Conservation (phyloP, 2,329 filamentous ascomycete genomes). For the Verticillium klebahnii region DNA sequence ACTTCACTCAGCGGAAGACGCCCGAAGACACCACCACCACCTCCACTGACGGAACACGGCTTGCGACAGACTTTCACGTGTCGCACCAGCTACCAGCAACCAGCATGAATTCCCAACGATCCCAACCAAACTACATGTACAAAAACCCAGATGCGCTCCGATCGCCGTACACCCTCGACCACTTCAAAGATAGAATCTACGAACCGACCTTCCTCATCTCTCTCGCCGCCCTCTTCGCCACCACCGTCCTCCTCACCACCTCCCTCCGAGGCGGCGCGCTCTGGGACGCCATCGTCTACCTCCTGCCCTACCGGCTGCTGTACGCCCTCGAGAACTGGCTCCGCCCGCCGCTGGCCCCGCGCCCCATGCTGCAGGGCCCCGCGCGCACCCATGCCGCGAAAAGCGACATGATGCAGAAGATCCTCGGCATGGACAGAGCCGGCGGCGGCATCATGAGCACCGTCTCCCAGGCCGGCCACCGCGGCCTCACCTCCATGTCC, state of each 20-base stretch:
- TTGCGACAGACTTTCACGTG: not conserved
- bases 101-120: conserved; percentile 13
- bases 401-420: conserved; percentile 58
- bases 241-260: conserved; percentile 28
- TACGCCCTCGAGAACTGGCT: conserved; percentile 53
- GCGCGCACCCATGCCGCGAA: conserved; percentile 51
- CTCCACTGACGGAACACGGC: not conserved
- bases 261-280: conserved; percentile 21
- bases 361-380: conserved; percentile 29
- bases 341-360: conserved; percentile 38
- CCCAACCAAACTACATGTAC: conserved; percentile 8
- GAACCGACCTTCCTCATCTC: conserved; percentile 31
- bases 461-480: conserved; percentile 54
- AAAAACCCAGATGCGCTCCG: conserved; percentile 9
- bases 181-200: conserved; percentile 24
- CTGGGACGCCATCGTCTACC: conserved; percentile 57
- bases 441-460: conserved; percentile 49
- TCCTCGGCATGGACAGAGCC: conserved; percentile 54
- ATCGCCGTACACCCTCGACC: conserved; percentile 4
- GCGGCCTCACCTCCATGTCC: conserved; percentile 49
- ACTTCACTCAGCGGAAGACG: not conserved
- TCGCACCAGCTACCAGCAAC: not conserved
- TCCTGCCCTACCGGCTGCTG: conserved; percentile 52
- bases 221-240: conserved; percentile 24
- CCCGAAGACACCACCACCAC: not conserved